Conservation (phyloP, 2,329 filamentous ascomycete genomes). For the Penicillium frequentans region DNA sequence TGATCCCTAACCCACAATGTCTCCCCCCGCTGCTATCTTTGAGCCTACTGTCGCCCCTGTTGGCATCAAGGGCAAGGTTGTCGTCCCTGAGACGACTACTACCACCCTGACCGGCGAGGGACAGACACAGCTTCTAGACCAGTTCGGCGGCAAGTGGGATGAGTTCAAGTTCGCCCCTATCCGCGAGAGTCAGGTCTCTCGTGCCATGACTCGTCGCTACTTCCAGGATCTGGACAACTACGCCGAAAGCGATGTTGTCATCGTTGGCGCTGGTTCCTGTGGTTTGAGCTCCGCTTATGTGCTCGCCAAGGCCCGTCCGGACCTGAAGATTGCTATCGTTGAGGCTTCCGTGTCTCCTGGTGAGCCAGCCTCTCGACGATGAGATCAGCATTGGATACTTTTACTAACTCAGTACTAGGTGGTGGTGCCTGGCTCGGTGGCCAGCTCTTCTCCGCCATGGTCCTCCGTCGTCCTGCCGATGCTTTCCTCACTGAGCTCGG, state of each 20-base stretch:
- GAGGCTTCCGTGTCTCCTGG: conserved; percentile 82
- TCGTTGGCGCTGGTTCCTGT: conserved; percentile 86
- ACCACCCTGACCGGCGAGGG: conserved; percentile 37
- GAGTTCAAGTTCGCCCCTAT: conserved; percentile 81
- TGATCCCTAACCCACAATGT: conserved; percentile 60
- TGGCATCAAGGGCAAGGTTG: conserved; percentile 45
- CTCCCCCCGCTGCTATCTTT: conserved; percentile 71
- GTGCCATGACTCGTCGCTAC: conserved; percentile 92
- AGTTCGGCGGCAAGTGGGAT: conserved; percentile 76
- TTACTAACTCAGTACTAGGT: conserved; percentile 44
- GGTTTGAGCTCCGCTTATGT: conserved; percentile 83
- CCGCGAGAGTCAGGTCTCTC: conserved; percentile 87
- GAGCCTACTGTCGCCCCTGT: conserved; percentile 44
- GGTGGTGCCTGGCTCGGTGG: conserved; percentile 92
- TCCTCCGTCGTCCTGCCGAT: conserved; percentile 91
- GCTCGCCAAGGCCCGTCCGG: conserved; percentile 77
- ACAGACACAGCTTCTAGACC: conserved; percentile 58
- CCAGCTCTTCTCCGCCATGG: conserved; percentile 92
- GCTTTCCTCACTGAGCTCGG: conserved; percentile 78
- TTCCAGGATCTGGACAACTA: conserved; percentile 85
- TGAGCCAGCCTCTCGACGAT: conserved; percentile 20
- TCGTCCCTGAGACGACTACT: conserved; percentile 47
- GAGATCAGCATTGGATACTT: neutral
- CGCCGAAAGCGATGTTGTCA: conserved; percentile 91
- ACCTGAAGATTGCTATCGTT: conserved; percentile 88